Conservation (phyloP, 2,329 filamentous ascomycete species). For the Lecanicillium sp. region DNA sequence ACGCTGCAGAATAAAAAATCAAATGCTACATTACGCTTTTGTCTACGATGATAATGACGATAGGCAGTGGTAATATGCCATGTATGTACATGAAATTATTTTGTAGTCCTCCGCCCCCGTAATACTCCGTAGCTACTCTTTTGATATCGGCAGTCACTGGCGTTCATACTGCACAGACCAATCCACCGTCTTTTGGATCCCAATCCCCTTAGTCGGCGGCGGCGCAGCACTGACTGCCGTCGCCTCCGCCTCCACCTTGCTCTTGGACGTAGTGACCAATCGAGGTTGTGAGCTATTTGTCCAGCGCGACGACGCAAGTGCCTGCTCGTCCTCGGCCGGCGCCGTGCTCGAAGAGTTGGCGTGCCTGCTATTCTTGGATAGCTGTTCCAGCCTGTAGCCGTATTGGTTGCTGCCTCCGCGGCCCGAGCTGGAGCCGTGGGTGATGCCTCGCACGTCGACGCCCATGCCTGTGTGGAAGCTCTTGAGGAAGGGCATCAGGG, state of each 20-base stretch:
- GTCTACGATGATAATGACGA: no score
- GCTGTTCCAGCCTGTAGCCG: conserved; percentile 4
- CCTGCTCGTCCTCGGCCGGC: neutral
- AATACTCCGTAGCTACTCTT: no score
- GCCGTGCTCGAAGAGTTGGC: neutral
- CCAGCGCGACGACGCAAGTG: no score
- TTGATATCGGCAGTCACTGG: neutral
- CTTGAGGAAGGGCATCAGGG: conserved; percentile 14
- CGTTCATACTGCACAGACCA: conserved; percentile 8
- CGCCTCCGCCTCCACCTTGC: conserved; percentile 2
- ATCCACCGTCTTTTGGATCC: conserved; percentile 8
- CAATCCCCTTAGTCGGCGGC: neutral
- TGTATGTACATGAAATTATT: no score
- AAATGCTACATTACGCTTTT: no score
- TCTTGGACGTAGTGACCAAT: neutral
- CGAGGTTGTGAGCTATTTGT: no score
- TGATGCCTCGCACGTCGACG: conserved; percentile 6
- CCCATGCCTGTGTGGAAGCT: conserved; percentile 12
- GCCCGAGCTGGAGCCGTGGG: neutral
- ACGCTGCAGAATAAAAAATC: no score
- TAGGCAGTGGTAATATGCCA: no score
- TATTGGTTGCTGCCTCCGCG: conserved; percentile 1
- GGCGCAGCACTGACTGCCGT: neutral
- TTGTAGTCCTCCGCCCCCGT: no score
- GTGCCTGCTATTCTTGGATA: conserved; percentile 3